Conservation (phyloP, 176 grass and related monocot species). For the Puya raimondii region DNA sequence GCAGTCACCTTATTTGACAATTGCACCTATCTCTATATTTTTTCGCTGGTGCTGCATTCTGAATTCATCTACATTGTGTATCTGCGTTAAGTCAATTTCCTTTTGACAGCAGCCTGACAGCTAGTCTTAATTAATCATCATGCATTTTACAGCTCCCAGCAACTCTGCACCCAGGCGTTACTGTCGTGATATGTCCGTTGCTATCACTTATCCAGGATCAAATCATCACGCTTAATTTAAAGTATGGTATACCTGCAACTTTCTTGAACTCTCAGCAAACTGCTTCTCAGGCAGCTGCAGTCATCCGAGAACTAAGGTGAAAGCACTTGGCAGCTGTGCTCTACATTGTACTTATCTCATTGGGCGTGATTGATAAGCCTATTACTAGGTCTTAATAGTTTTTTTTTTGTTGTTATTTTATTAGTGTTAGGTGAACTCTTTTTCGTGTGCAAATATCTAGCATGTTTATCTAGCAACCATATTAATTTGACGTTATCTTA, state of each 20-base stretch:
- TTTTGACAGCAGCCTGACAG: not conserved
- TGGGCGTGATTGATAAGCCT: not conserved
- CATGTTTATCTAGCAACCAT: no score
- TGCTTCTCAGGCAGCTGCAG: conserved; percentile 56
- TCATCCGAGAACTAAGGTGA: conserved; percentile 77
- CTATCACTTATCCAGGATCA: conserved; percentile 95
- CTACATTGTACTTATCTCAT: not conserved
- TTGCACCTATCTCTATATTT: not conserved
- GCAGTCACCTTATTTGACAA: not conserved
- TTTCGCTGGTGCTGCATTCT: not conserved
- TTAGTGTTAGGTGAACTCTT: not conserved
- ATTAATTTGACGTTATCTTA: no score
- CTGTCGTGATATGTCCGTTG: conserved; percentile 68
- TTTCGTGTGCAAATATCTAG: not conserved
- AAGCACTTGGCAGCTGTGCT: not conserved
- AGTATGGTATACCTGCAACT: conserved; percentile 62
- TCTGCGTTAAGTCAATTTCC: not conserved
- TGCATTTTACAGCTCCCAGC: conserved; percentile 68
- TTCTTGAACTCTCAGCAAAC: conserved; percentile 92
- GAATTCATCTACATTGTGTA: not conserved
- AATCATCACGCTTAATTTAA: conserved; percentile 69
- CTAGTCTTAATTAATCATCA: conserved; percentile 10
- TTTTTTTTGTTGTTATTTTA: not conserved
- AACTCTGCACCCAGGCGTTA: conserved; percentile 74
- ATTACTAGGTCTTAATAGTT: not conserved